phyloP scores from a whole-genome alignment of 768 basidiomycete genomes.

The Pleurotus tuber-regium region DNA sequence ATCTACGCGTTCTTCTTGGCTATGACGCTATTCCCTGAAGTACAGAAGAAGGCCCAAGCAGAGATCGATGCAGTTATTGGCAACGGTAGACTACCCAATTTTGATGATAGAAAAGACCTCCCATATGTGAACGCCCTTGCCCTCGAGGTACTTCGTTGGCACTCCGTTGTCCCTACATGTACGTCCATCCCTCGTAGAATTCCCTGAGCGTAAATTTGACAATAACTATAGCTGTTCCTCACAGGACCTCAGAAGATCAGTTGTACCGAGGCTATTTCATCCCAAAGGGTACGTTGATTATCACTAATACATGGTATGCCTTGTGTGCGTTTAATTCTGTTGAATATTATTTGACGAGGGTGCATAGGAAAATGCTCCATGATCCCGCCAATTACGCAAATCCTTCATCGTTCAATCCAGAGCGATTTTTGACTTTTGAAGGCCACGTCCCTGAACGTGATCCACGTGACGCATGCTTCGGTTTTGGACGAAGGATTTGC shows the following conservation, averaged over 20 bases:
- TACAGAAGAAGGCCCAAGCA: background rate
- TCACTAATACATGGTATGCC: constrained; percentile 18
- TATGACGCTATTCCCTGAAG: constrained; percentile 2
- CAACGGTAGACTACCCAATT: background rate
- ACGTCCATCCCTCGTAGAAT: too few species aligned
- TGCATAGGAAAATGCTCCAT: constrained; percentile 23
- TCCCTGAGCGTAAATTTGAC: too few species aligned
- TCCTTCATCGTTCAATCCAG: constrained; percentile 20
- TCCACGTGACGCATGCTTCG: constrained; percentile 38
- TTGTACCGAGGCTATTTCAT: constrained; percentile 20
- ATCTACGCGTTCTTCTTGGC: constrained; percentile 4
- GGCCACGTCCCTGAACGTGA: constrained; percentile 25
- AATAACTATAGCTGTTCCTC: background rate
- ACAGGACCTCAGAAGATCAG: constrained; percentile 13
- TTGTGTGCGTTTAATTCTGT: too few species aligned
- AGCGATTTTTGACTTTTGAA: constrained; percentile 20
- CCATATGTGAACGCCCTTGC: background rate
- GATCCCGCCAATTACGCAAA: constrained; percentile 17
- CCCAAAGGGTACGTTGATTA: constrained; percentile 16
- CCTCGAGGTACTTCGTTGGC: constrained; percentile 1
- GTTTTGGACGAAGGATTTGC: constrained; percentile 39
- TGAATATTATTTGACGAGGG: too few species aligned
- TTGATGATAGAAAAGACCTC: background rate
- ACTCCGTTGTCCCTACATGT: background rate
- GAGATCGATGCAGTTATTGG: constrained; percentile 1